Base-by-base conservation (phyloP, 441 rosid genomes). In the Eruca vesicaria region DNA sequence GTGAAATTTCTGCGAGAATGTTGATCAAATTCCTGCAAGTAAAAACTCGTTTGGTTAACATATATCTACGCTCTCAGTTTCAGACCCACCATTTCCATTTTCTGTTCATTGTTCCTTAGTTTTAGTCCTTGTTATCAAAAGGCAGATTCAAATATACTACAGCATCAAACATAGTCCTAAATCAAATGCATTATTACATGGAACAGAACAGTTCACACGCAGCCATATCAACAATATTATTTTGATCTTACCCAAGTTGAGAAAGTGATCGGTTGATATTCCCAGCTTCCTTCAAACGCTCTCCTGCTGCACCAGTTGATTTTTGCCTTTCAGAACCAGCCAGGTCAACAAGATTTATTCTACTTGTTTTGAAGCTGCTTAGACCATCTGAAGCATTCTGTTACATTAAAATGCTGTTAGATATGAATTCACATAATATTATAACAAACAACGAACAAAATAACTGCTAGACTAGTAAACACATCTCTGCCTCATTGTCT, bases 241-340 rank as follows among this genome's bases (percentile, higher is more conserved):
- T 79, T 15, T 69, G 52, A 69, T 28, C 78, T 73, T 92, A 96
- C 99, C 99, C 99, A 68, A 96, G 98, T 82, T 96, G 99, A 79
- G 99, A 96, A 69, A 96, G 96, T 63, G 99, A 96, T 64, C 98
- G 88, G 77, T 96, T 96, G 69, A 96, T 96, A 82, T 92, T 96
- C 64, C 98, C 98, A 63, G 99, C 99, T 89, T 96, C 99, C 84
- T 92, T 96, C 82, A 96, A 82, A 48, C 98, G 90, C 12, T 96
- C 99, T 35, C 99, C 98, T 8, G 93, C 99, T 70, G 99, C 97
- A 36, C 98, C 99, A 66, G 98, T 96, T 81, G 82, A 80, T 61
- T 96, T 96, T 78, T 96, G 99, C 71, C 99, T 80, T 84, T 96
- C 99, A 1, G 99, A 96, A 61, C 99, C 99, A 81, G 99, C 98